Evolutionary conservation across 2,329 filamentous ascomycete genomes (phyloP), one percentile per base, ranked within the genome.

Genomic region (Pestalotiopsis sp.): DNA sequence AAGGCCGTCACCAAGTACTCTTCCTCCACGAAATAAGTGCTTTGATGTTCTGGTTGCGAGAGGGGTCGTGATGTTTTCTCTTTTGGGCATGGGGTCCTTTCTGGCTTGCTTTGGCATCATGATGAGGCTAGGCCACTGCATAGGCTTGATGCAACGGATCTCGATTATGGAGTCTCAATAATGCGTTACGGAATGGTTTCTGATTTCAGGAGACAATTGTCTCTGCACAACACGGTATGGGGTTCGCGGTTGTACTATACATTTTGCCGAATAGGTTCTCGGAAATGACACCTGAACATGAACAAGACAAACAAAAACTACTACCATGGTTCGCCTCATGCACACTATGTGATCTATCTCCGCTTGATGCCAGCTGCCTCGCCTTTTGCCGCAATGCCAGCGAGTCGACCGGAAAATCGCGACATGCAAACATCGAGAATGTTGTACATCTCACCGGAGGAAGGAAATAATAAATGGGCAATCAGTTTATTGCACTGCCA

Each of bases 1-100:
- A 99, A 99, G 93, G 96, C 96, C 69, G 96, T 99, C 78, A 99
- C 96, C 89, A 99, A 99, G 92, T 99, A 98, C 91, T 98, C 95
- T 77, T 98, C 95, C 70, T 98, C 95, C 81, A 96, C 95, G 85
- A 99, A 98, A 94, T 98, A 97, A 90, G 85, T 74, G 69, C 75
- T 76, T 36, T 72, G 79, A 79, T 79, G 77, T 80, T 78, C 73
- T 80, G 76, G 78, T 75, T 36, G 80, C 72, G 76, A 71, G 78
- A 80, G 82, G 83, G 89, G 87, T 88, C 87, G 89, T 80, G 81
- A 80, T 81, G 80, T 81, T 80, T 83, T 85, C 83, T 85, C 83
- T 86, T 83, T 80, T 83, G 84, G 83, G 83, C 86, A 86, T 83
- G 85, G 81, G 69, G 39, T 68, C 66, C 63, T 66, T 63, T 68